Base-by-base conservation (phyloP, 1,284 basidiomycete genomes). In the Papiliotrema flavescens region DNA sequence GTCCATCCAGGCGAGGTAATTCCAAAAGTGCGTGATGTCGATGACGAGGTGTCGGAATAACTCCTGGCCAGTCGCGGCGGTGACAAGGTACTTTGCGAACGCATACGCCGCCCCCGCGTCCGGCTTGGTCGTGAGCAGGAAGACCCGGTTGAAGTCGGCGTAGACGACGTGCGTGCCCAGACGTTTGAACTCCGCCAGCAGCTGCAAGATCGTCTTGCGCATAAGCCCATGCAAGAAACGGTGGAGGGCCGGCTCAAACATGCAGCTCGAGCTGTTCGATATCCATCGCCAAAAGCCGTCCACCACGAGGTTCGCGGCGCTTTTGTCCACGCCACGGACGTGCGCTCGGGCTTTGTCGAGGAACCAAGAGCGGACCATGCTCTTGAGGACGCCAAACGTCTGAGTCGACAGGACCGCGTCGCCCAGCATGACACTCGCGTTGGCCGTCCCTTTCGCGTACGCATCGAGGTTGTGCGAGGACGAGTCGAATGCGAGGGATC, bases 241-340 rank as follows among this genome's bases (percentile, higher is more conserved):
- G 72, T 98, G 92, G 6, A 98, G 81, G 49, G 91, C 88, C 1
- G 94, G 88, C 72, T 99, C 96, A 70, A 92, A 96, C 80, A 98
- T 85, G 56, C 86, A 83, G 32, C 93, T 90, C 2, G 85, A 81
- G 46, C 83, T 85, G 2, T 89, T 93, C 67, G 86, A 89, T 59
- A 96, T 83, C 96, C 96, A 99, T 32, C 96, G 82, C 93, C 94
- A 98, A 78, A 98, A 98, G 74, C 98, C 93, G 70, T 95, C 90
- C 35, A 82, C 76, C 20, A 82, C 76, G 28, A 82, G 65, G 51
- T 80, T 73, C 11, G 78, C 70, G 17, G 78, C 78, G 47, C 83
- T 82, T 7, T 44, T 37, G 1, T 49, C 55, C 3, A 49, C 41
- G 2, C 72, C 73, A 24, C 68, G 70, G 37, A 73, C 65, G 42